A percentile compares a stretch with the other conserved stretches of the same genome.
Conservation (phyloP, 2,329 filamentous ascomycete genomes). For the Aureobasidium pullulans region DNA sequence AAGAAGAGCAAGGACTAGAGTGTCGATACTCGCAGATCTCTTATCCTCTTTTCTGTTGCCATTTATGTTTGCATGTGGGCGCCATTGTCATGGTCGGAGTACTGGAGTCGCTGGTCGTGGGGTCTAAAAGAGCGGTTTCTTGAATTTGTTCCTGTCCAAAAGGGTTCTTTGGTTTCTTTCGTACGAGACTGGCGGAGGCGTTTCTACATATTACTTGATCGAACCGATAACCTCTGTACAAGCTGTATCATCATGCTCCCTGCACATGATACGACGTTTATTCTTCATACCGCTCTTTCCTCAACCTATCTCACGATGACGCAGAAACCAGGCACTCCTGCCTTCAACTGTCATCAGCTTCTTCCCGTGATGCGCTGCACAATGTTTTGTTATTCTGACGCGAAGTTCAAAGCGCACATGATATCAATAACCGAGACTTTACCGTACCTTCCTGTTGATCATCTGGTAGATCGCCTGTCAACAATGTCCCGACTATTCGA, state of each 20-base stretch:
- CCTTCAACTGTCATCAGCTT: not conserved
- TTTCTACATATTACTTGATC: conserved; percentile 9
- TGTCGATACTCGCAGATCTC: not conserved
- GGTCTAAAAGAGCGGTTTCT: conserved; percentile 13
- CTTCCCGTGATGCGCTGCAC: not conserved
- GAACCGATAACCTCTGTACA: conserved; percentile 11
- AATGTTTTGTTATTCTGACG: not conserved
- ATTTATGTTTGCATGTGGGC: conserved; percentile 14
- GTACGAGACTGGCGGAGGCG: conserved; percentile 11
- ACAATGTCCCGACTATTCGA: not conserved
- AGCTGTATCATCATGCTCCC: conserved; percentile 10
- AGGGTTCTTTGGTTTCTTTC: conserved; percentile 4
- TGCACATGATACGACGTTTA: conserved; percentile 5
- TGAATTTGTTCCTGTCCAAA: conserved; percentile 9
- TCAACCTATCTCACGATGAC: not conserved
- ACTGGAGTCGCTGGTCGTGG: conserved; percentile 10
- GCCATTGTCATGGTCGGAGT: conserved; percentile 13
- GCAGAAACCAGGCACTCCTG: not conserved
- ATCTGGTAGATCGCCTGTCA: not conserved
- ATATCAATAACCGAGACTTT: not conserved
- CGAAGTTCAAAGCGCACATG: not conserved
- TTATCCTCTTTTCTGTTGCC: conserved; percentile 5
- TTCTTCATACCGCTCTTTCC: not conserved
- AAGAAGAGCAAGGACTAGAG: conserved; percentile 18
- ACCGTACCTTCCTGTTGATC: not conserved